Percentiles rank a stretch among this genome's conserved stretches.
Evolutionary conservation across 108 stramenopile genomes (phyloP).

Genomic region (Stephanodiscus minutulus): DNA sequence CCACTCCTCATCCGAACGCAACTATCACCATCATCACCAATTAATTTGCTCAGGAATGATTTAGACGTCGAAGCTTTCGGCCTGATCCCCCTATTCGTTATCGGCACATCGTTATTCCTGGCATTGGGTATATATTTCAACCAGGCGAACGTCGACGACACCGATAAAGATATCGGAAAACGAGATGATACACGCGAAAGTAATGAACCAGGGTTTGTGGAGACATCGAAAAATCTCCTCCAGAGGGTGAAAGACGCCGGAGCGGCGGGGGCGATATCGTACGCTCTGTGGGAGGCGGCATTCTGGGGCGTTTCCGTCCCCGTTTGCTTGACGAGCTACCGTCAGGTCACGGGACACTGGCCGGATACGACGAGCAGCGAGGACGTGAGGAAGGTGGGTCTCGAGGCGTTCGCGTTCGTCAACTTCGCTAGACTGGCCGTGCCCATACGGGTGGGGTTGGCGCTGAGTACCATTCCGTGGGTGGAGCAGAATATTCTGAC

Average conservation of each 20-base stretch:
- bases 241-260: slow-evolving; percentile 79
- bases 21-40: neutral
- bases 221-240: slow-evolving; percentile 62
- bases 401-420: slow-evolving; percentile 43
- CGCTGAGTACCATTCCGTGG: slow-evolving; percentile 36
- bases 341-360: slow-evolving; percentile 34
- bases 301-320: slow-evolving; percentile 36
- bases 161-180: neutral
- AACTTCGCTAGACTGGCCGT: slow-evolving; percentile 43
- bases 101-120: neutral
- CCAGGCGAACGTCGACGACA: neutral
- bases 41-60: neutral
- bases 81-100: neutral
- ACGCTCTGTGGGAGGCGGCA: slow-evolving; percentile 76
- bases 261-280: slow-evolving; percentile 73
- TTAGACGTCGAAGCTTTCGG: slow-evolving; percentile 3
- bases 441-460: slow-evolving; percentile 44
- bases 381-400: slow-evolving; percentile 32
- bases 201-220: slow-evolving; percentile 23
- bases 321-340: slow-evolving; percentile 18
- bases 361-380: slow-evolving; percentile 38
- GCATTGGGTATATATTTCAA: slow-evolving; percentile 14
- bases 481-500: slow-evolving; percentile 25
- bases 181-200: neutral
- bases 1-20: slow-evolving; percentile 2